Base-by-base conservation (phyloP, 225 moss, liverwort and hornwort species). In the Marchantia polymorpha region DNA sequence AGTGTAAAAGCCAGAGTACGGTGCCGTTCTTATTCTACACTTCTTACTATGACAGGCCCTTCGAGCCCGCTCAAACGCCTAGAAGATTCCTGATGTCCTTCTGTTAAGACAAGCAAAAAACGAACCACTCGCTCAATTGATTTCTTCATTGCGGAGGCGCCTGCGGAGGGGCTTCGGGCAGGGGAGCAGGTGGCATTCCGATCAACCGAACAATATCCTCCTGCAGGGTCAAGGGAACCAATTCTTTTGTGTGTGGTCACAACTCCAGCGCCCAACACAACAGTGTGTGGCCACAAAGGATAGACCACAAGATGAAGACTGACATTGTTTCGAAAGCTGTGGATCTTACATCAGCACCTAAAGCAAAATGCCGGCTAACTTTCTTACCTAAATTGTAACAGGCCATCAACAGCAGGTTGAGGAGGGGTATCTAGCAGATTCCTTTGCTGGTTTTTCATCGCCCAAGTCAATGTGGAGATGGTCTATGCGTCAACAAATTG, bases 71-170 rank as follows among this genome's bases (percentile, higher is more conserved):
- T 77, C 50, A 77, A 3, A 77, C 39, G 77, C 77, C 77, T 39
- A 77, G 51, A 64, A 49, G 50, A 23, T 77, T 77, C 77, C 65
- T 77, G 65, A 77, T 77, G 65, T 77, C 77, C 23, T 60, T 60
- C 77, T 77, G 77, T 77, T 50, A 26, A 77, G 25, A 76, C 76
- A 77, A 65, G 52, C 64, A 31, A 64, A 27, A 64, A 77, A 19
- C 64, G 49, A 55, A 22, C 64, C 48, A 65, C 25, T 27, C 13
- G 73, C 75, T 75, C 54, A 53, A 74, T 53, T 64, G 64, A 64
- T 20, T 12, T 54, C 27, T 54, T 56, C 27, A 74, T 54, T 25
- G 56, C 54, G 56, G 56, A 56, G 75, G 54, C 30, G 54, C 56
- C 3, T 58, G 58, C 12, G 75, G 29, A 29, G 54, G 55, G 15